A percentile compares a stretch with the other conserved stretches of the same genome.
Evolutionary conservation across 331 rosid genomes (phyloP).

Genomic region (Arachis monticola): DNA sequence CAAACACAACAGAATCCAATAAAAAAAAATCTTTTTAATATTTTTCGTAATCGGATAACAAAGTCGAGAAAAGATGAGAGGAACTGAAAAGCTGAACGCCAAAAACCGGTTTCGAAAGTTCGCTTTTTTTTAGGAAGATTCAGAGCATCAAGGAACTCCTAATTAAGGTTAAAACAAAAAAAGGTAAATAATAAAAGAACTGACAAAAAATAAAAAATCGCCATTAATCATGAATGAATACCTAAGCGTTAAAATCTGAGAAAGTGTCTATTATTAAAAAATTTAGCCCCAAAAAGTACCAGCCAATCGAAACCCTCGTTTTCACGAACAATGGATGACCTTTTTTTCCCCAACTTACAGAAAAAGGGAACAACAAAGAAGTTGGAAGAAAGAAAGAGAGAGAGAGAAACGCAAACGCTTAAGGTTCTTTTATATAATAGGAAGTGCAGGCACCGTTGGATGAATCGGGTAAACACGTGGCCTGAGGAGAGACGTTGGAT

Average conservation of each 20-base stretch:
- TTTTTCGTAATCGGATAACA: slow-evolving; percentile 7
- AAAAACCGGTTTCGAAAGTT: slow-evolving; percentile 37
- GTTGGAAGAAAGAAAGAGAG: not conserved
- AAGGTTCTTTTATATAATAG: not conserved
- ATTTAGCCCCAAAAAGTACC: not conserved
- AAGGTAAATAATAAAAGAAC: not conserved
- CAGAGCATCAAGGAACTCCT: slow-evolving; percentile 30
- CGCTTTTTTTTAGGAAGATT: slow-evolving; percentile 39
- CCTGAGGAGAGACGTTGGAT: slow-evolving; percentile 15
- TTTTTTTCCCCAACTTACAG: not conserved
- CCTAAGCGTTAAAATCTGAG: slow-evolving; percentile 40
- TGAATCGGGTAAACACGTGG: slow-evolving; percentile 7
- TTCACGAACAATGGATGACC: slow-evolving; percentile 22
- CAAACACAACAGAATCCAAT: not conserved
- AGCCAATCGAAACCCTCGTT: slow-evolving; percentile 33
- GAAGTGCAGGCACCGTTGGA: slow-evolving; percentile 40
- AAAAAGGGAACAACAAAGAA: not conserved
- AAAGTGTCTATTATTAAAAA: slow-evolving; percentile 24
- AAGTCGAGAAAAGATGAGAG: slow-evolving; percentile 11
- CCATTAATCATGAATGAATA: slow-evolving; percentile 33
- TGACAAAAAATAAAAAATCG: not conserved
- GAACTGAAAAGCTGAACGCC: slow-evolving; percentile 39
- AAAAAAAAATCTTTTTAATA: slow-evolving; percentile 15
- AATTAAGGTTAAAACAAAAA: not conserved
- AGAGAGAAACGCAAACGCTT: not conserved